These are phyloP conservation scores for Ogataea pignaliae DNA, from an alignment of 805 yeast genomes.

Conservation along the genomic window DNA sequence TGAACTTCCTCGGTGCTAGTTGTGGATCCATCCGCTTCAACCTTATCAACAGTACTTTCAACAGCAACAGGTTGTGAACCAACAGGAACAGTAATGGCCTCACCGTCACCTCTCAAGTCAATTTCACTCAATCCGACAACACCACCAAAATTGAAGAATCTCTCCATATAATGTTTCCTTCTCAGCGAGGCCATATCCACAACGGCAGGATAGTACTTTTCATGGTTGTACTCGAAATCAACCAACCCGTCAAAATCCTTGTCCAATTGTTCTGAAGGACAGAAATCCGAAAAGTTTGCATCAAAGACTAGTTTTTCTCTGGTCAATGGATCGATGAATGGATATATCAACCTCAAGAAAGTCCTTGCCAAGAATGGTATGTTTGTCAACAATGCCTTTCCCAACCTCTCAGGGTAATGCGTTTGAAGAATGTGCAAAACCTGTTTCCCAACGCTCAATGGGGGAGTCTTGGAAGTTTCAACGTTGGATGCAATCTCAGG, in stretches of 20 bases:
- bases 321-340: slow-evolving; percentile 94
- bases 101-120: slow-evolving; percentile 54
- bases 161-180: slow-evolving; percentile 56
- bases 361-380: slow-evolving; percentile 95
- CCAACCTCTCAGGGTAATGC: slow-evolving; percentile 96
- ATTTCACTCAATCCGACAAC: slow-evolving; percentile 76
- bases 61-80: slow-evolving; percentile 26
- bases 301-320: slow-evolving; percentile 90
- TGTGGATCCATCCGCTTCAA: slow-evolving; percentile 3
- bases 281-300: slow-evolving; percentile 80
- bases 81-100: slow-evolving; percentile 25
- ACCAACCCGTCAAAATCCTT: slow-evolving; percentile 79
- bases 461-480: slow-evolving; percentile 72
- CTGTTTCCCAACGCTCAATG: slow-evolving; percentile 82
- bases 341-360: slow-evolving; percentile 84
- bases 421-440: slow-evolving; percentile 91
- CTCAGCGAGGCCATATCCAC: slow-evolving; percentile 54
- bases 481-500: slow-evolving; percentile 49
- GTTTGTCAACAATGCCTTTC: slow-evolving; percentile 85
- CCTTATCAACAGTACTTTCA: neutral
- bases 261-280: slow-evolving; percentile 78
- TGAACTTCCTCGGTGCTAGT: slow-evolving; percentile 8
- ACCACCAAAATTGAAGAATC: slow-evolving; percentile 70
- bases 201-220: slow-evolving; percentile 72
- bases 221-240: slow-evolving; percentile 80